phyloP scores from a whole-genome alignment of 2,329 filamentous ascomycete genomes.

The Penicillium glabrum region DNA sequence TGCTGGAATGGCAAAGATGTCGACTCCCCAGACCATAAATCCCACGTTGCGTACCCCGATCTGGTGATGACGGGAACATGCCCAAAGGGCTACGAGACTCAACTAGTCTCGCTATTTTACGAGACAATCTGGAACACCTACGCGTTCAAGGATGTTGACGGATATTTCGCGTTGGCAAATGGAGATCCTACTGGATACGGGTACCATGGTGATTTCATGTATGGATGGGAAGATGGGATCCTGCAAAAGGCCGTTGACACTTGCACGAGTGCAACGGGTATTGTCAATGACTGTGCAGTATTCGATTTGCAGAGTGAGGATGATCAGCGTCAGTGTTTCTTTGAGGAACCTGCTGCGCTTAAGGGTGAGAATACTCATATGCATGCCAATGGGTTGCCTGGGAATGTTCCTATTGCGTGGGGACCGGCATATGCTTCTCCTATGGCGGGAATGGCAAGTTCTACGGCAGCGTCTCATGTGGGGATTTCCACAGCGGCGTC shows the following conservation, averaged over 20 bases:
- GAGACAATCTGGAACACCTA: constrained; percentile 82
- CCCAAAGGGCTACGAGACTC: constrained; percentile 65
- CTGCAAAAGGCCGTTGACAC: constrained; percentile 70
- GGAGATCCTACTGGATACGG: constrained; percentile 75
- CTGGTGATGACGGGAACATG: constrained; percentile 75
- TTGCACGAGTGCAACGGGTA: constrained; percentile 71
- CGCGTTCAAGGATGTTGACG: constrained; percentile 61
- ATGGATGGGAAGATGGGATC: constrained; percentile 70
- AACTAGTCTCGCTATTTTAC: constrained; percentile 74
- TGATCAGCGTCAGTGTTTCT: constrained; percentile 59
- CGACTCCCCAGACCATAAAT: constrained; percentile 55
- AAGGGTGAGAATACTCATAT: constrained; percentile 60
- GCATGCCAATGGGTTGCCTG: constrained; percentile 63
- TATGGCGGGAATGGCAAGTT: constrained; percentile 11
- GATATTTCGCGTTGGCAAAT: constrained; percentile 73
- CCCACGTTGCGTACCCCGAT: constrained; percentile 75
- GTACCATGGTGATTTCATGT: constrained; percentile 78
- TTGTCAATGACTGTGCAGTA: constrained; percentile 70
- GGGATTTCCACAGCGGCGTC: too few species aligned
- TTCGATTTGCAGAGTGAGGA: constrained; percentile 67
- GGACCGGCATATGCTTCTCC: constrained; percentile 45
- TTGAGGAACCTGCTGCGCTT: constrained; percentile 59
- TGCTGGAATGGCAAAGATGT: constrained; percentile 78
- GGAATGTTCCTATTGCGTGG: constrained; percentile 54
- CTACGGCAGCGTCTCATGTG: background rate